A percentile compares a stretch with the other conserved stretches of the same genome.
Conservation (phyloP, 768 basidiomycete genomes). For the Kondoa subrosea region DNA sequence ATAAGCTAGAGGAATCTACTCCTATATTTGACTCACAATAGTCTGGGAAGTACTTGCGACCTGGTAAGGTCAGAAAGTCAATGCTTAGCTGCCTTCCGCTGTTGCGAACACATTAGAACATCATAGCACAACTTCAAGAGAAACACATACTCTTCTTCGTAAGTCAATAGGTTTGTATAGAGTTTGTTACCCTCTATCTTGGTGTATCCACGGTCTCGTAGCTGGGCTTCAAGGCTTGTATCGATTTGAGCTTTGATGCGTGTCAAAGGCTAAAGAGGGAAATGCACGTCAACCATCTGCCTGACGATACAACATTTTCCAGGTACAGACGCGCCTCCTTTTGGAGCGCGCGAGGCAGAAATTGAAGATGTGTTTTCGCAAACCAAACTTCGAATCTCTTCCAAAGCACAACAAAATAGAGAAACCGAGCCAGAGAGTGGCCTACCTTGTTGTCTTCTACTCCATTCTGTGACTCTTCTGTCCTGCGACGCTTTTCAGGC, state of each 20-base stretch:
- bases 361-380: neutral
- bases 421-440: constrained; percentile 1
- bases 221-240: neutral
- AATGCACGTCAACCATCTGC: neutral
- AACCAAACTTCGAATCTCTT: neutral
- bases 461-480: neutral
- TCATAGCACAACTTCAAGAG: neutral
- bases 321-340: too few species aligned
- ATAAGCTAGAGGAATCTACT: neutral
- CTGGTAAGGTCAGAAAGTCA: constrained; percentile 21
- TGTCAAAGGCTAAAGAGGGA: neutral
- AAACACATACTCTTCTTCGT: neutral
- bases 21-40: constrained; percentile 16
- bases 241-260: neutral
- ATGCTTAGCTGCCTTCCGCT: constrained; percentile 5
- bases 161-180: constrained; percentile 14
- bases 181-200: constrained; percentile 2
- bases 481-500: neutral
- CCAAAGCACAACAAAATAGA: neutral
- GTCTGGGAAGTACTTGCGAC: constrained; percentile 15
- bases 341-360: too few species aligned
- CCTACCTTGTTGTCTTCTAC: neutral
- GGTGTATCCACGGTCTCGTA: constrained; percentile 7
- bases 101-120: neutral
- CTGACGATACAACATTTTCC: too few species aligned